Conservation (phyloP, 2,329 filamentous ascomycete species). For the Tolypocladium nubicola region DNA sequence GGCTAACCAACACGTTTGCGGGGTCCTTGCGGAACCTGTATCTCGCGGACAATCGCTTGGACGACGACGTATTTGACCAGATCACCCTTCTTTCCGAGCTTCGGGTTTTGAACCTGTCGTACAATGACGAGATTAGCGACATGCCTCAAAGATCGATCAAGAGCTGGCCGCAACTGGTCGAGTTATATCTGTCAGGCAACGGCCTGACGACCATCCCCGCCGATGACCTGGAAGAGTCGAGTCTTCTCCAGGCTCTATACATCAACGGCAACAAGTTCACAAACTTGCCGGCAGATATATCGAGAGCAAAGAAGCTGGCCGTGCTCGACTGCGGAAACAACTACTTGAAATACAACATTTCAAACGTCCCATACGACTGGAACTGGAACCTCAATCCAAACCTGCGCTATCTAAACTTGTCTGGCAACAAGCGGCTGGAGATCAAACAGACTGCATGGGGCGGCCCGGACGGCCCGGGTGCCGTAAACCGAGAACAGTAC, state of each 20-base stretch:
- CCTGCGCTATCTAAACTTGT: slow-evolving; percentile 88
- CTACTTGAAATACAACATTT: slow-evolving; percentile 93
- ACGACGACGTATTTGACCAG: slow-evolving; percentile 93
- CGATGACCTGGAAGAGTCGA: slow-evolving; percentile 87
- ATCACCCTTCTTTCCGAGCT: slow-evolving; percentile 73
- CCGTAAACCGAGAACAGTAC: slow-evolving; percentile 51
- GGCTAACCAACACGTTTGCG: slow-evolving; percentile 77
- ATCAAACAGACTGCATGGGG: slow-evolving; percentile 54
- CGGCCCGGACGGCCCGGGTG: slow-evolving; percentile 36
- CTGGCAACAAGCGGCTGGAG: slow-evolving; percentile 90
- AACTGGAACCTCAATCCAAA: slow-evolving; percentile 99
- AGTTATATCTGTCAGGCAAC: slow-evolving; percentile 92
- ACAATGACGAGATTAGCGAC: slow-evolving; percentile 80
- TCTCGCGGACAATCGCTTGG: slow-evolving; percentile 85
- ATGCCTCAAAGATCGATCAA: slow-evolving; percentile 82
- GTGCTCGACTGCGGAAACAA: slow-evolving; percentile 95
- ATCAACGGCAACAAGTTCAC: slow-evolving; percentile 98
- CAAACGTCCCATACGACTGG: slow-evolving; percentile 98
- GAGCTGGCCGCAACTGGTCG: slow-evolving; percentile 80
- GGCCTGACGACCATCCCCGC: slow-evolving; percentile 84
- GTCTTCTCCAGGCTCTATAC: slow-evolving; percentile 77
- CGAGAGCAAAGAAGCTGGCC: slow-evolving; percentile 82
- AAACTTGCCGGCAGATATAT: slow-evolving; percentile 88
- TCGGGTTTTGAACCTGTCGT: slow-evolving; percentile 83
- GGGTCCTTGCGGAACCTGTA: slow-evolving; percentile 75